Conservation (phyloP, 2,329 filamentous ascomycete species). For the Colletotrichum godetiae region DNA sequence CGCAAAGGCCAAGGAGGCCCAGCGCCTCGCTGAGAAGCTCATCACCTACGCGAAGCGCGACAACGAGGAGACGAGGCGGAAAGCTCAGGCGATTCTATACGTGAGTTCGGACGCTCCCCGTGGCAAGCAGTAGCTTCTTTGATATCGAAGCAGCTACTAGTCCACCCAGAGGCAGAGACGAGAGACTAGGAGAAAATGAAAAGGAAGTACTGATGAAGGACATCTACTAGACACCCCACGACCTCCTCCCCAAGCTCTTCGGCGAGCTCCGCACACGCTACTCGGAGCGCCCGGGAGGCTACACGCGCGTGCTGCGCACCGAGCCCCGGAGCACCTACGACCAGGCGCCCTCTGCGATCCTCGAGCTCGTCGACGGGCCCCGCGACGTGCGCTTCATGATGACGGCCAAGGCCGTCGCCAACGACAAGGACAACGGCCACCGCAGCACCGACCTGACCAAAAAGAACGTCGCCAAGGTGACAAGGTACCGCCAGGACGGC, state of each 20-base stretch:
- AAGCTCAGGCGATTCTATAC: conserved; percentile 85
- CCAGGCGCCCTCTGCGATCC: conserved; percentile 88
- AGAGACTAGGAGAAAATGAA: background rate
- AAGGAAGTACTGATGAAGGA: background rate
- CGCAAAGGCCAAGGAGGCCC: conserved; percentile 96
- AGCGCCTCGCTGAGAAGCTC: conserved; percentile 91
- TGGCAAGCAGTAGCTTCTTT: background rate
- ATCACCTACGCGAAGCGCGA: conserved; percentile 95
- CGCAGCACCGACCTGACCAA: conserved; percentile 77
- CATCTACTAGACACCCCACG: conserved; percentile 68
- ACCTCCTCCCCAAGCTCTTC: conserved; percentile 87
- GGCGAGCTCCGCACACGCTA: conserved; percentile 85
- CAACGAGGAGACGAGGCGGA: conserved; percentile 81
- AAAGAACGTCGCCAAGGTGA: conserved; percentile 86
- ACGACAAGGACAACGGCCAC: conserved; percentile 66
- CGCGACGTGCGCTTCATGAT: conserved; percentile 95
- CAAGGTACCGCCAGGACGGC: conserved; percentile 76
- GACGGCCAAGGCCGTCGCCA: conserved; percentile 86
- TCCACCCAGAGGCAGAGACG: background rate
- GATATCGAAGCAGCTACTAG: background rate
- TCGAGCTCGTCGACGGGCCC: conserved; percentile 94
- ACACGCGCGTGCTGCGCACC: conserved; percentile 93
- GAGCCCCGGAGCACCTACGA: conserved; percentile 87
- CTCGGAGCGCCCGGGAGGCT: conserved; percentile 82
- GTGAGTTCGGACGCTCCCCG: conserved; percentile 54